These are phyloP conservation scores for Phytopythium montanum DNA, from an alignment of 352 stramenopile species.

Conservation along the genomic window DNA sequence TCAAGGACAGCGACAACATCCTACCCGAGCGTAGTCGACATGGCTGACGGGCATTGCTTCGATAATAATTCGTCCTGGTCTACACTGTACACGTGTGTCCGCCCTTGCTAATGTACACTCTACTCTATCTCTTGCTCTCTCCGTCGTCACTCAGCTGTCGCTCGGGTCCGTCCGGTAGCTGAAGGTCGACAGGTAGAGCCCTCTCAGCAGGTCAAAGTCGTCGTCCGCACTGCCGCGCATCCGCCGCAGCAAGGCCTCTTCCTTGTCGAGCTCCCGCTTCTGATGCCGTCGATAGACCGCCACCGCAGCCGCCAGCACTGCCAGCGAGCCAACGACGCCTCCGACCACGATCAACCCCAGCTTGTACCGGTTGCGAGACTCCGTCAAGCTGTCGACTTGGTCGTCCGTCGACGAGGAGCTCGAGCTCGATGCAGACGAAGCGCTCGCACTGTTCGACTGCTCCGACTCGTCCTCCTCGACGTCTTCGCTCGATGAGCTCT, in stretches of 20 bases:
- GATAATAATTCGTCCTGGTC: background rate
- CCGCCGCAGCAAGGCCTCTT: constrained; percentile 31
- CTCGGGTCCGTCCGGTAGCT: constrained; percentile 16
- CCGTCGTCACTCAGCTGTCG: background rate
- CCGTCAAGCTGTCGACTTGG: constrained; percentile 16
- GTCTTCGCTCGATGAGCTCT: constrained; percentile 3
- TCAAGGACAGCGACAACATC: background rate
- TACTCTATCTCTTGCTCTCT: background rate
- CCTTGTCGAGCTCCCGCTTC: constrained; percentile 21
- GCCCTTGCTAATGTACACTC: constrained; percentile 3
- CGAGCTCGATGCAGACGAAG: constrained; percentile 10
- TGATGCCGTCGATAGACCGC: constrained; percentile 12
- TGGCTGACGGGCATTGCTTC: background rate
- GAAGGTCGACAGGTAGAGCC: constrained; percentile 38
- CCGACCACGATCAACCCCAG: constrained; percentile 28
- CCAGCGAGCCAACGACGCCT: constrained; percentile 13
- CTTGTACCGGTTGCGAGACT: constrained; percentile 22
- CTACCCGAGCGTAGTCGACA: background rate
- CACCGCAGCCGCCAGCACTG: constrained; percentile 7
- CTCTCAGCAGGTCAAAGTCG: constrained; percentile 38
- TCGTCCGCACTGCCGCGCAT: constrained; percentile 37
- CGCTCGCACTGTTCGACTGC: constrained; percentile 8
- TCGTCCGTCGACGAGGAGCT: constrained; percentile 13
- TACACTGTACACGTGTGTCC: background rate
- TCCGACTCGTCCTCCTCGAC: constrained; percentile 10